phyloP scores from a whole-genome alignment of 169 alveolate species.

The Amoebophrya sp. region DNA sequence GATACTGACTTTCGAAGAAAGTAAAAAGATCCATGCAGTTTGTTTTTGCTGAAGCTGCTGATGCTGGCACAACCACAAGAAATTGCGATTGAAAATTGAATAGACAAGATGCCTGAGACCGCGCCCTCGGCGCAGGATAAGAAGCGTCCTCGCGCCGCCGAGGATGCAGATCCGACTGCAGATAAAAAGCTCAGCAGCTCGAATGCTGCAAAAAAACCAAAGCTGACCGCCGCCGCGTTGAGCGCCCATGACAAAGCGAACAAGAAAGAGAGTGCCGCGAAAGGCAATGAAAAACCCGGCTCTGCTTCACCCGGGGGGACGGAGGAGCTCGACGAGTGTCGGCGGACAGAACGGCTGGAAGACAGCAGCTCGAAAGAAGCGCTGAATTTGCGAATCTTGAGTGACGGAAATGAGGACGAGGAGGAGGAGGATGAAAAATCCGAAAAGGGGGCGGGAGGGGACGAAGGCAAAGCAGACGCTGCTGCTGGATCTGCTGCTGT shows the following conservation, averaged over 20 bases:
- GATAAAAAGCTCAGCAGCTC: too few species aligned
- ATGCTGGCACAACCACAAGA: too few species aligned
- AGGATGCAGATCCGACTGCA: too few species aligned
- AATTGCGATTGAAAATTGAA: too few species aligned
- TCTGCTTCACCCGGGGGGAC: not conserved
- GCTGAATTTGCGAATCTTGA: too few species aligned
- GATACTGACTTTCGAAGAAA: too few species aligned
- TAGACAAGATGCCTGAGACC: too few species aligned
- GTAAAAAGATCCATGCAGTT: too few species aligned
- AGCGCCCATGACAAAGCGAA: not conserved
- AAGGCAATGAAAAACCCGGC: not conserved
- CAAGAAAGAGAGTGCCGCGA: not conserved
- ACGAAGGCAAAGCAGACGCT: not conserved
- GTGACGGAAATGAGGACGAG: not conserved
- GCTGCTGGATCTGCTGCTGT: not conserved
- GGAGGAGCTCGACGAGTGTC: not conserved
- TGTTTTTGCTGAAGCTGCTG: too few species aligned
- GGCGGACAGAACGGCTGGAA: not conserved
- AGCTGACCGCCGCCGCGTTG: not conserved
- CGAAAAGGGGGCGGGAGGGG: not conserved
- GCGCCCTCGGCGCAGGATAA: too few species aligned
- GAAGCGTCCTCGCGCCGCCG: too few species aligned
- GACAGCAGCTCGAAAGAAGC: not conserved
- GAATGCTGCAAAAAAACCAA: too few species aligned
- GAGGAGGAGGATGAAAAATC: not conserved